phyloP scores from a whole-genome alignment of 2,329 filamentous ascomycete genomes.

The Colletotrichum echinochloae region DNA sequence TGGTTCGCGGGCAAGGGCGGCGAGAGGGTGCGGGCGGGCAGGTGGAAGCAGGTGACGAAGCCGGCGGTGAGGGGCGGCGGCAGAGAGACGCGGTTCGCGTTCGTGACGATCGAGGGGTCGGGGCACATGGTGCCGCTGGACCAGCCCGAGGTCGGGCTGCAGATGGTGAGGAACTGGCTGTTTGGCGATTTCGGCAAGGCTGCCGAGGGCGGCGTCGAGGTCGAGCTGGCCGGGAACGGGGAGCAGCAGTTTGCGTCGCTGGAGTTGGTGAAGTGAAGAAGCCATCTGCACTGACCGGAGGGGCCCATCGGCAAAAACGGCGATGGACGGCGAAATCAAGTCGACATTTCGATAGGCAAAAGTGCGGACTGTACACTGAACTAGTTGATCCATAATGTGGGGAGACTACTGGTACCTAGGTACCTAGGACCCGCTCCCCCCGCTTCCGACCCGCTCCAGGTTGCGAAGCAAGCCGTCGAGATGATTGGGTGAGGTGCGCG shows the following conservation, averaged over 20 bases:
- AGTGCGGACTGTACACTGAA: not conserved
- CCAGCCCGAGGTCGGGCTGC: slow-evolving; percentile 38
- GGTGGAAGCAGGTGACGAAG: slow-evolving; percentile 37
- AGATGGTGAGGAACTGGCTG: slow-evolving; percentile 42
- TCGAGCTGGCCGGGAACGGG: not conserved
- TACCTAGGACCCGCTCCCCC: not conserved
- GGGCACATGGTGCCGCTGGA: slow-evolving; percentile 54
- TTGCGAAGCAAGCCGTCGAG: too few relatives aligned
- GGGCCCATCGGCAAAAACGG: too few relatives aligned
- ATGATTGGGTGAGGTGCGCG: too few relatives aligned
- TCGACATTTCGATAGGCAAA: not conserved
- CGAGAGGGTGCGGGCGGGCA: slow-evolving; percentile 10
- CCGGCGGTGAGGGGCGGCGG: not conserved
- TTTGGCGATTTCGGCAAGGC: slow-evolving; percentile 26
- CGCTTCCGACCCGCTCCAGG: too few relatives aligned
- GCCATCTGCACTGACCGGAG: too few relatives aligned
- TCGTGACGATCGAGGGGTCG: slow-evolving; percentile 50
- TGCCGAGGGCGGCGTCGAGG: not conserved
- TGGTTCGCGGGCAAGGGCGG: slow-evolving; percentile 36
- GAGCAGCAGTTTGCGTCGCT: slow-evolving; percentile 14
- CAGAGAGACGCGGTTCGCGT: slow-evolving; percentile 38
- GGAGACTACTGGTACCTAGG: too few relatives aligned
- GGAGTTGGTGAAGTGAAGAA: too few relatives aligned
- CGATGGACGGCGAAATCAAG: not conserved
- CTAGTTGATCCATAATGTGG: not conserved